Conservation (phyloP, 2,329 filamentous ascomycete species). For the Monilinia fructigena region DNA sequence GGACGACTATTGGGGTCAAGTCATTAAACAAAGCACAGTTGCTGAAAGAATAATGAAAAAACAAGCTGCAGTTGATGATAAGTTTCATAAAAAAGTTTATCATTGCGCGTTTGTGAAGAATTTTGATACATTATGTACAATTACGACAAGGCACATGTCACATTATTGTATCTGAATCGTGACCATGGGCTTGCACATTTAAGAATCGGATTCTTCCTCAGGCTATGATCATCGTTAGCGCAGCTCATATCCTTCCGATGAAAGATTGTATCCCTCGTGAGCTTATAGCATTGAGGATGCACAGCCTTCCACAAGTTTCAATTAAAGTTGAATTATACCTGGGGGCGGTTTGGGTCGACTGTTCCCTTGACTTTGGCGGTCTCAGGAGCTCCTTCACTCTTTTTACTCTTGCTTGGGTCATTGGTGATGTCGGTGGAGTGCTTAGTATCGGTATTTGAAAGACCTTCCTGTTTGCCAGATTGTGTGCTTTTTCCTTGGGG, state of each 20-base stretch:
- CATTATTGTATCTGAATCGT: constrained; percentile 13
- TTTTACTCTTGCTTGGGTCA: constrained; percentile 51
- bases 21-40: constrained; percentile 10
- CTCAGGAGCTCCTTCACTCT: constrained; percentile 56
- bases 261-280: constrained; percentile 25
- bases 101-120: constrained; percentile 2
- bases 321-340: constrained; percentile 31
- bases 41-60: neutral
- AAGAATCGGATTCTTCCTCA: constrained; percentile 23
- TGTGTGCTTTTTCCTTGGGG: constrained; percentile 44
- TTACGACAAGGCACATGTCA: constrained; percentile 8
- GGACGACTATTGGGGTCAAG: neutral
- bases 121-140: constrained; percentile 29
- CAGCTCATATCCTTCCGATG: constrained; percentile 26
- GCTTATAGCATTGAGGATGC: constrained; percentile 12
- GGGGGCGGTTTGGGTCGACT: constrained; percentile 41
- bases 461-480: constrained; percentile 53
- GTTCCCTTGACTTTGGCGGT: constrained; percentile 54
- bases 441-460: constrained; percentile 52
- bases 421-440: constrained; percentile 48
- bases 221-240: constrained; percentile 29
- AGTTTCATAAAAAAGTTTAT: neutral
- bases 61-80: neutral
- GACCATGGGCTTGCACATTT: constrained; percentile 7
- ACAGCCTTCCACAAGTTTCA: constrained; percentile 5